Base-by-base conservation (phyloP, 768 basidiomycete genomes). In the Boletus rubescentipes region DNA sequence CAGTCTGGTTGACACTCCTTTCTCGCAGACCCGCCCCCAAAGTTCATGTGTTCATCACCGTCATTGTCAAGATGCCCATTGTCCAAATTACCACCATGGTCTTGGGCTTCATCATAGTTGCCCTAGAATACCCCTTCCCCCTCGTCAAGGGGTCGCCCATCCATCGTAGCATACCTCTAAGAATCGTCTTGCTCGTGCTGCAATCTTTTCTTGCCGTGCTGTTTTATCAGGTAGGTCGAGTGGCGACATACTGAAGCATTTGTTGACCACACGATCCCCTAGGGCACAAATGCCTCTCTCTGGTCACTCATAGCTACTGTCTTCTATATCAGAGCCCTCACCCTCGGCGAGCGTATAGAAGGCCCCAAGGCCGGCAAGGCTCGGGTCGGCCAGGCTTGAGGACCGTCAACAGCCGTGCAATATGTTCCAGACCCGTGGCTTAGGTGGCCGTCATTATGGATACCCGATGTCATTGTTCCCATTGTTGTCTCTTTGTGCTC, bases 211-310 rank as follows among this genome's bases (percentile, higher is more conserved):
- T 89, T 16, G 74, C 80, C 23, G 75, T 87, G 38, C 70, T 93
- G 36, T 89, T 80, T 66, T 93, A 93, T 73, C 91, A 93, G 75
- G 91, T 87, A 29, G 46, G 49, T 78, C 62, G n/a, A 26, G 16
- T 15, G 18, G n/a, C 9, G 41, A 32, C 21, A 7, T 4, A 11
- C 14, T 16, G 3, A 26, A 46, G 26, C 39, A 9, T 46, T 43
- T 37, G 29, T 30, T 52, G 9, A 46, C 46, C 57, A 50, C 45
- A 23, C 20, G 35, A 37, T 44, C 34, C 56, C 44, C n/a, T 54
- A 94, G 91, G 93, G 92, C 39, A 89, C 89, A 32, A 93, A 93
- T 64, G 87, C 84, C 26, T 85, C 86, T 12, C 70, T 95, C 46
- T 97, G 84, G 79, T 91, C 89, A 21, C 64, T 91, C 46, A 79